Conservation (phyloP, 192 early-diverging fungal genomes). For the Chytriomyces confervae region DNA sequence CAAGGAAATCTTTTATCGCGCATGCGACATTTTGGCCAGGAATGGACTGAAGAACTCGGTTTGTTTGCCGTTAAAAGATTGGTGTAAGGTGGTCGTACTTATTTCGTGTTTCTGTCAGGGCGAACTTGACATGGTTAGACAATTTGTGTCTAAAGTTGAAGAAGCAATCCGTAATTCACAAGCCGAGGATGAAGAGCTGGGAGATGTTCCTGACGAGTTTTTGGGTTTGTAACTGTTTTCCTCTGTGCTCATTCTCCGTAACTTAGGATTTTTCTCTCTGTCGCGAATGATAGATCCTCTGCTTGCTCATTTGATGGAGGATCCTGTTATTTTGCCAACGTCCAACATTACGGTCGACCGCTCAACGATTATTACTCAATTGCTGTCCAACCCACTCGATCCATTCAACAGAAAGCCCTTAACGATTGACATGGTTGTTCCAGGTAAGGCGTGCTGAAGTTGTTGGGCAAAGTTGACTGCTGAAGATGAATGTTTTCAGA, state of each 20-base stretch:
- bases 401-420: conserved; percentile 94
- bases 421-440: conserved; percentile 83
- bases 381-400: conserved; percentile 87
- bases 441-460: conserved; percentile 58
- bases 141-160: conserved; percentile 80
- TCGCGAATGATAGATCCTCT: conserved; percentile 69
- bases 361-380: conserved; percentile 84
- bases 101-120: conserved; percentile 34
- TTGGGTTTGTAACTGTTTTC: conserved; percentile 54
- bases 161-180: conserved; percentile 63
- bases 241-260: not conserved
- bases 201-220: conserved; percentile 89
- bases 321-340: conserved; percentile 91
- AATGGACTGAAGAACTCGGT: conserved; percentile 66
- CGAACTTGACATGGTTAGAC: conserved; percentile 64
- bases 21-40: conserved; percentile 67
- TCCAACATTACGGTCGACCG: conserved; percentile 82
- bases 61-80: conserved; percentile 8
- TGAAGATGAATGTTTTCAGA: conserved; percentile 42
- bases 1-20: conserved; percentile 78
- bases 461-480: not conserved
- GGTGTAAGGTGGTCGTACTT: no score
- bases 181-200: conserved; percentile 78
- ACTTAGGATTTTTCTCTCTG: conserved; percentile 21
- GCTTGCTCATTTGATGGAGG: conserved; percentile 85